Evolutionary conservation across 2,329 filamentous ascomycete species (phyloP).

Genomic region (Pseudocercospora pini-densiflorae): DNA sequence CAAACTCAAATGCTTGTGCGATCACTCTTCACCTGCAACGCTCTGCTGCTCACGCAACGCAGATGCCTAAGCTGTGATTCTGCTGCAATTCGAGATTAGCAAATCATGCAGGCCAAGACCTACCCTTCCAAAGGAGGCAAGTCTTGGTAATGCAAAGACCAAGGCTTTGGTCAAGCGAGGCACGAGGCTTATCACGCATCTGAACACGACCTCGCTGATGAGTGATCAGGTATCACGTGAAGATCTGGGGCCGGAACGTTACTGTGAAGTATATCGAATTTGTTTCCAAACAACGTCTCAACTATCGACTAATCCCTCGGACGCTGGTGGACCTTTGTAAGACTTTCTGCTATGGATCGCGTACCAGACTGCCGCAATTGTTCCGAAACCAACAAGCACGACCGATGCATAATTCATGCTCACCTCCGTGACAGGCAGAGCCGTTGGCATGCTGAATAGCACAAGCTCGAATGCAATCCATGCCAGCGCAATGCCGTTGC

Average conservation of each 20-base stretch:
- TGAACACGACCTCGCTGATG: not conserved
- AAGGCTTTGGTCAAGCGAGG: not conserved
- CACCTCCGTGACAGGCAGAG: slow-evolving; percentile 56
- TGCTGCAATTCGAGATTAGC: not conserved
- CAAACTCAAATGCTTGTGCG: not conserved
- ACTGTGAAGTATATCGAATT: not conserved
- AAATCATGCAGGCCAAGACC: not conserved
- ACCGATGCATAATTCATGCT: slow-evolving; percentile 63
- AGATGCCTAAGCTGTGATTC: not conserved
- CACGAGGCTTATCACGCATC: not conserved
- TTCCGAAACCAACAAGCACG: slow-evolving; percentile 58
- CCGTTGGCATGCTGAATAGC: slow-evolving; percentile 59
- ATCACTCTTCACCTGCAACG: not conserved
- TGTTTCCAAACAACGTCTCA: not conserved
- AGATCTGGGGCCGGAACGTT: not conserved
- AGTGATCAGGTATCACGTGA: not conserved
- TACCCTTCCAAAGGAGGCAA: not conserved
- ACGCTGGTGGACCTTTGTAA: slow-evolving; percentile 11
- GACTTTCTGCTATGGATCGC: slow-evolving; percentile 11
- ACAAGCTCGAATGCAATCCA: slow-evolving; percentile 39
- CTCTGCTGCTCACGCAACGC: not conserved
- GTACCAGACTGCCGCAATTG: slow-evolving; percentile 15
- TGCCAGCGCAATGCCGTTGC: slow-evolving; percentile 34
- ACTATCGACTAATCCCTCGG: not conserved
- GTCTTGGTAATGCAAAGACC: not conserved